Base-by-base conservation (phyloP, 2,329 filamentous ascomycete species). In the Hypocrella siamensis region DNA sequence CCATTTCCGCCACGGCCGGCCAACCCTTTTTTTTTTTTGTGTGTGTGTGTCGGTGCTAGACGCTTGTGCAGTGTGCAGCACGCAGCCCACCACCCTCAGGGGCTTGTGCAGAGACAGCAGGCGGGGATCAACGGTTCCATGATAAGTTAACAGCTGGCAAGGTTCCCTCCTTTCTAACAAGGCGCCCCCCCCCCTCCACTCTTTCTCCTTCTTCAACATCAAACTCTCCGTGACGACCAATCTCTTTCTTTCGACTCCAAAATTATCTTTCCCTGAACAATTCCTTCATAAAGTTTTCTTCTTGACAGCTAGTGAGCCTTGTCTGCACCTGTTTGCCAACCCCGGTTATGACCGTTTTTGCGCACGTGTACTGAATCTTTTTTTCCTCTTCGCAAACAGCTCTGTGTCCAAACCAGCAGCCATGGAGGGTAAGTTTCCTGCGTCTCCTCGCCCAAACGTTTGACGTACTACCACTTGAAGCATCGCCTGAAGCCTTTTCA, bases 361-460 rank as follows among this genome's bases (percentile, higher is more conserved):
- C 8, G n/a, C 10, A 6, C 8, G 6, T 14, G 15, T 12, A 9
- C 3, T 26, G 15, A 9, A 6, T 14, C 27, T 38, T 24, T 40
- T 42, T 38, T 28, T 38, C 26, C 32, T 44, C 41, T 31, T 33
- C 29, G 39, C 17, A 12, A 37, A 35, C 44, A 52, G 48, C 44
- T 46, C 50, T 46, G 47, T 44, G 46, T 45, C 40, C 46, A 51
- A 61, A 66, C 58, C 60, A 54, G 54, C 56, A 61, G 63, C 56
- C 54, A 71, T 71, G 67, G 67, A 66, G 60, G 62, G 62, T 66
- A 63, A 47, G 60, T 56, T 40, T 41, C 40, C 36, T 36, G 25
- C 35, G 37, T 8, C 24, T 10, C 14, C 31, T 6, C 14, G 28
- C 32, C 35, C 33, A 26, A 27, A 19, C 3, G 19, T 17, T 31